Conservation (phyloP, 768 basidiomycete genomes). For the Russula sp. region DNA sequence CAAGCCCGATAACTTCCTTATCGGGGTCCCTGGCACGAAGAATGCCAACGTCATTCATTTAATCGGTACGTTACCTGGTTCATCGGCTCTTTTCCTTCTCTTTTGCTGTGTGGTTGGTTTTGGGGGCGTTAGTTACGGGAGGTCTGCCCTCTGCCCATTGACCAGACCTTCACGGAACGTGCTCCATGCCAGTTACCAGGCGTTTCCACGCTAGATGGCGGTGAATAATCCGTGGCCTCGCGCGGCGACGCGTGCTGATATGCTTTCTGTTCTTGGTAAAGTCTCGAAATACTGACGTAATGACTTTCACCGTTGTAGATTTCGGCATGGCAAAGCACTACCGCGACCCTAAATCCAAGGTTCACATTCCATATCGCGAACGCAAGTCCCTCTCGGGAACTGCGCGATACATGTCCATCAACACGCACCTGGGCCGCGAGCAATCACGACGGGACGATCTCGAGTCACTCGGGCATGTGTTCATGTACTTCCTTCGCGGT, state of each 20-base stretch:
- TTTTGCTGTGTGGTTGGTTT: not conserved
- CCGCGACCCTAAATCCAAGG: slow-evolving; percentile 94
- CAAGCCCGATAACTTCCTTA: slow-evolving; percentile 98
- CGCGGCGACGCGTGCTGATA: not conserved
- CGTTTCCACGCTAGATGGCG: not conserved
- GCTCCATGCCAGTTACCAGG: not conserved
- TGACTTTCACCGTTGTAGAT: slow-evolving; percentile 43
- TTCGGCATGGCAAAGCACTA: slow-evolving; percentile 99
- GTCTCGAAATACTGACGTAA: slow-evolving; percentile 15
- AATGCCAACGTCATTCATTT: slow-evolving; percentile 83
- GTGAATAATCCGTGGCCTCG: not conserved
- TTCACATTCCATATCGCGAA: slow-evolving; percentile 99
- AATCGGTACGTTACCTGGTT: slow-evolving; percentile 53
- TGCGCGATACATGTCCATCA: slow-evolving; percentile 99
- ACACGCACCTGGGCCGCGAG: slow-evolving; percentile 95
- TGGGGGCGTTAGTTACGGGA: not conserved
- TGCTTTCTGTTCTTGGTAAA: not conserved
- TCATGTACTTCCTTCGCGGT: slow-evolving; percentile 98
- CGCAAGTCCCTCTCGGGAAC: slow-evolving; percentile 95
- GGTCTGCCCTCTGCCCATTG: not conserved
- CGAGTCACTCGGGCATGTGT: slow-evolving; percentile 96
- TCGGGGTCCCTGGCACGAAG: slow-evolving; percentile 90
- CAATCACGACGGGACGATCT: slow-evolving; percentile 93
- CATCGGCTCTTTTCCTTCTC: not conserved
- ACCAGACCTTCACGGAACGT: not conserved